Evolutionary conservation across 2,329 filamentous ascomycete genomes (phyloP), one percentile per base, ranked within the genome.

Genomic region (Exophiala xenobiotica): DNA sequence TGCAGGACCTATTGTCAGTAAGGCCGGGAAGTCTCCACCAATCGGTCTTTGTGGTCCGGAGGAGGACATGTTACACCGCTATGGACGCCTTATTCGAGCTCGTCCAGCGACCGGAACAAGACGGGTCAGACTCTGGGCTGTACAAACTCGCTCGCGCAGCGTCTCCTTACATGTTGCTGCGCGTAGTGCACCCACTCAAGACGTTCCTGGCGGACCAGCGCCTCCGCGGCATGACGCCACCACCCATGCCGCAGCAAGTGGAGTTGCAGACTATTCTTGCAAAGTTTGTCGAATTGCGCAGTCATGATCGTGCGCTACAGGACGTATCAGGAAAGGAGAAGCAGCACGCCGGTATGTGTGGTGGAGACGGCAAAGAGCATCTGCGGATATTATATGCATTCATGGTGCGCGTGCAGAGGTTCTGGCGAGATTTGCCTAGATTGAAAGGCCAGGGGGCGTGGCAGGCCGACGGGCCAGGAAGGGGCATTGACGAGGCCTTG

Each of bases 171-270:
- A 77, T 97, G 2, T 86, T 97, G 38, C 74, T 96, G 1, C 84
- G 93, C 2, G 83, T 87, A 9, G 90, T 88, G 0, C 75, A 96
- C 12, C 85, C 88, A 0, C 72, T 97, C n/a, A 85, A 89, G 49
- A 78, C 85, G 1, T 97, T 95, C 65, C 85, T 95, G 39, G 88
- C 90, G 3, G 93, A 99, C 67, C 92, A 96, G 65, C 91, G 92
- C 1, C 75, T 99, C 16, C 80, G 93, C 11, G 91, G 93, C 0
- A 80, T 85, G 43, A 93, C 95, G 83, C 93, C 93, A 3, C 88
- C 93, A 66, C 92, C 92, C 0, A 75, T 89, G 4, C 85, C 83
- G 6, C 88, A 96, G 64, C 80, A 88, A 37, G 85, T 81, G 56
- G 93, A 96, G 65, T 72, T 99, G 8, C 66, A 87, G 3, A 86